Conservation (phyloP, 1,139 yeast species). For the Scheffersomyces cryptocercus region DNA sequence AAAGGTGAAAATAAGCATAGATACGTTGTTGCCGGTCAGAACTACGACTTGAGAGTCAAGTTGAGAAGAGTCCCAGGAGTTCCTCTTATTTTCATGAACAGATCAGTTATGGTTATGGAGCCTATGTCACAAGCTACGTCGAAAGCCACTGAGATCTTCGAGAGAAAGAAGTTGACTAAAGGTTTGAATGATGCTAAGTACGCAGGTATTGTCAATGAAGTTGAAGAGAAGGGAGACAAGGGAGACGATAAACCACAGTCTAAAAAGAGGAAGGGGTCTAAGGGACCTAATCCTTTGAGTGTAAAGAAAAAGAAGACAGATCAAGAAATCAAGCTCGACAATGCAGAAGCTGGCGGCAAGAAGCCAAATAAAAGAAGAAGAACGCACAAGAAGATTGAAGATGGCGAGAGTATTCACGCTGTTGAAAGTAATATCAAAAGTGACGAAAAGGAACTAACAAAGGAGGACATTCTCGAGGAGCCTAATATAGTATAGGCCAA, state of each 20-base stretch:
- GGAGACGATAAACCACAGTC: slow-evolving; percentile 16
- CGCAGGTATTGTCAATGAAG: slow-evolving; percentile 33
- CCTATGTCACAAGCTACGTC: slow-evolving; percentile 78
- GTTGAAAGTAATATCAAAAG: slow-evolving; percentile 6
- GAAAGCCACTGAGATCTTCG: slow-evolving; percentile 54
- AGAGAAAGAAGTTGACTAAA: slow-evolving; percentile 63
- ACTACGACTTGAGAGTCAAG: slow-evolving; percentile 62
- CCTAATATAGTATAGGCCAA: no score
- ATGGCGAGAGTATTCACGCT: slow-evolving; percentile 15
- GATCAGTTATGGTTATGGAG: slow-evolving; percentile 96
- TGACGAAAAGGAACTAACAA: not conserved
- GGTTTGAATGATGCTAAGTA: slow-evolving; percentile 67
- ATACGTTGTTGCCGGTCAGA: slow-evolving; percentile 85
- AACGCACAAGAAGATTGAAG: slow-evolving; percentile 26
- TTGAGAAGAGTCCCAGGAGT: slow-evolving; percentile 83
- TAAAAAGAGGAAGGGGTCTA: slow-evolving; percentile 68
- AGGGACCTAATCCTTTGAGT: slow-evolving; percentile 82
- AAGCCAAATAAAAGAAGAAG: slow-evolving; percentile 38
- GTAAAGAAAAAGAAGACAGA: slow-evolving; percentile 62
- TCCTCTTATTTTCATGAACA: slow-evolving; percentile 81
- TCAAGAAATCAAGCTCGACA: slow-evolving; percentile 3
- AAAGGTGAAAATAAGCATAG: slow-evolving; percentile 85
- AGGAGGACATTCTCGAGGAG: no score
- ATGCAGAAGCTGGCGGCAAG: slow-evolving; percentile 7
- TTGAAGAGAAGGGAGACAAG: slow-evolving; percentile 15